Evolutionary conservation across 192 early-diverging fungal species (phyloP), one percentile per base, ranked within the genome.

Genomic region (Backusella parvicylindrica): DNA sequence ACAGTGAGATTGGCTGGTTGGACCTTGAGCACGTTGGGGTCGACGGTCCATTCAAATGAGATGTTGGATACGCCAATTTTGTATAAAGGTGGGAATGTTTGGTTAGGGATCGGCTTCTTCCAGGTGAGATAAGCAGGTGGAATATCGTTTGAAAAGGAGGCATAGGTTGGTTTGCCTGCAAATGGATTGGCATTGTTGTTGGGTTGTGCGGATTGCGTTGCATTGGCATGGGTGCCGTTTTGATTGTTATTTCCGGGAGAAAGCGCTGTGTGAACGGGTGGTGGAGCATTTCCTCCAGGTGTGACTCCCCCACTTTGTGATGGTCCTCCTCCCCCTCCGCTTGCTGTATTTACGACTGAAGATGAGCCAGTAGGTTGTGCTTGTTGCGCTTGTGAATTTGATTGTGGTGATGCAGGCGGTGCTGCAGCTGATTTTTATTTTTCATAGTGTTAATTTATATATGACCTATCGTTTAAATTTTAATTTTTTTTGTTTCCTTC

Each of bases 61-160:
- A 81, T 73, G 30, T 70, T 77, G 6, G 79, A 81, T 4, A 71
- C 70, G 31, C 79, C 79, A 40, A 81, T 81, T 33, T 81, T 81
- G 28, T 73, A 81, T 31, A 81, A 30, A 13, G 79, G 79, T 26
- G 79, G 79, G 31, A 73, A 72, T 2, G 75, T 73, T 33, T 76
- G 71, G 33, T 81, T 81, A 3, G 79, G 79, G 26, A 81, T 72
- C 13, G 79, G 79, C 15, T 72, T 81, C 47, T 77, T 77, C 79
- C 79, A 81, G 35, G 79, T 81, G 9, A 81, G 41, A 68, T 81
- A 81, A 3, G 79, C 79, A 21, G 79, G 79, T 21, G 74, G 79
- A 0, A 76, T 73, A 41, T 81, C 63, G 33, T 78, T 78, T 5
- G 63, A 41, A 9, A 64, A 78, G 1, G 77, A 69, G 16, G 71